A percentile compares a stretch with the other conserved stretches of the same genome.
Evolutionary conservation across 352 stramenopile species (phyloP).

Genomic region (Globisporangium uncinulatum): DNA sequence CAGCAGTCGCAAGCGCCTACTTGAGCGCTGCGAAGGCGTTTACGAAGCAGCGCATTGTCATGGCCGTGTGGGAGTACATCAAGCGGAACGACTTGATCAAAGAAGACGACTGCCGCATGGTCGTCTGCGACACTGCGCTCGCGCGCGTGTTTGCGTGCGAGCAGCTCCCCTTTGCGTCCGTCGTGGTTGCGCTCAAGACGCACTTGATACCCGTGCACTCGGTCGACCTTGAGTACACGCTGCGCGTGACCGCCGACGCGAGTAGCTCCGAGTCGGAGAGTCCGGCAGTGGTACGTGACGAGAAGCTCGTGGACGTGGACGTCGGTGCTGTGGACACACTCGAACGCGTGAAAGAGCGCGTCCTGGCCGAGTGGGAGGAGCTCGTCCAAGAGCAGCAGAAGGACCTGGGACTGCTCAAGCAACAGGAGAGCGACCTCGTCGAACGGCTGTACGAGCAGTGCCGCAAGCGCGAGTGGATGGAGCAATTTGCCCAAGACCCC

Average conservation of each 20-base stretch:
- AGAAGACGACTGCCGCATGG: constrained; percentile 71
- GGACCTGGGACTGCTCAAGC: constrained; percentile 47
- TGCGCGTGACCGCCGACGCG: constrained; percentile 28
- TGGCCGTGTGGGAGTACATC: constrained; percentile 77
- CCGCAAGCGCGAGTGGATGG: constrained; percentile 64
- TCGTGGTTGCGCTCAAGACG: constrained; percentile 60
- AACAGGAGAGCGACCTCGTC: constrained; percentile 50
- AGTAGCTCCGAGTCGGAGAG: constrained; percentile 12
- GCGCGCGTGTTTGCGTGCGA: constrained; percentile 57
- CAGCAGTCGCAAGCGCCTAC: constrained; percentile 31
- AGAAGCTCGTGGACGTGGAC: constrained; percentile 56
- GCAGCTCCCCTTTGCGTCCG: constrained; percentile 59
- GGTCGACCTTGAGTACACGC: constrained; percentile 59
- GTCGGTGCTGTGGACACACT: constrained; percentile 49
- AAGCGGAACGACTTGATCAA: constrained; percentile 74
- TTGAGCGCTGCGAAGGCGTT: constrained; percentile 37
- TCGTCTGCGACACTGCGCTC: constrained; percentile 52
- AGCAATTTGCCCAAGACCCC: constrained; percentile 56
- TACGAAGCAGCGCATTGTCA: constrained; percentile 67
- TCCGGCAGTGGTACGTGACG: constrained; percentile 26
- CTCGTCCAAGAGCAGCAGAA: constrained; percentile 63
- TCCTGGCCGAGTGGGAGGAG: constrained; percentile 51
- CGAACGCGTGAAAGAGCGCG: constrained; percentile 24
- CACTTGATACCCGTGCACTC: constrained; percentile 48
- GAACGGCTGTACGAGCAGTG: constrained; percentile 40